A percentile compares a stretch with the other conserved stretches of the same genome.
These are phyloP conservation scores for Jamesozyma spencerorum DNA, from an alignment of 805 yeast species.

Conservation along the genomic window DNA sequence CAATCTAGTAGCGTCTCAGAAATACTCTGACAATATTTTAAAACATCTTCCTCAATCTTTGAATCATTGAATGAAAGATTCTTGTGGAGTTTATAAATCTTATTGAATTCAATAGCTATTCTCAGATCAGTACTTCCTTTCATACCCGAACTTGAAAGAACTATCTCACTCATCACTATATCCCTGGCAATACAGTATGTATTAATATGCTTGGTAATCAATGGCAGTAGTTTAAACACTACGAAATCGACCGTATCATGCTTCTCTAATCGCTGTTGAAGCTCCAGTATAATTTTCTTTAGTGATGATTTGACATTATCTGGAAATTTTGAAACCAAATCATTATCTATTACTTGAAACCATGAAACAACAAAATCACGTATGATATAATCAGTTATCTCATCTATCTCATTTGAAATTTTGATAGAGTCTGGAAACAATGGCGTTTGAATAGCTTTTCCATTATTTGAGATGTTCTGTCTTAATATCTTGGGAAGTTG, in stretches of 20 bases:
- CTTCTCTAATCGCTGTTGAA: slow-evolving; percentile 35
- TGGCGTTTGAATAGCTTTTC: background rate
- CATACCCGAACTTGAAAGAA: slow-evolving; percentile 25
- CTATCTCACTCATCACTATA: slow-evolving; percentile 16
- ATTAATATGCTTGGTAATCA: slow-evolving; percentile 54
- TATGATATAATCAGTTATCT: slow-evolving; percentile 38
- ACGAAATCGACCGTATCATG: slow-evolving; percentile 50
- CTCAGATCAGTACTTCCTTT: slow-evolving; percentile 32
- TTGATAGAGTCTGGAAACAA: slow-evolving; percentile 9
- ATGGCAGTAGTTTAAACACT: slow-evolving; percentile 52
- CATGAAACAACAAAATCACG: slow-evolving; percentile 48
- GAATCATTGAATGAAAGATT: slow-evolving; percentile 36
- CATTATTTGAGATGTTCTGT: background rate
- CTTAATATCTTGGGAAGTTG: background rate
- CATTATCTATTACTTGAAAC: slow-evolving; percentile 39
- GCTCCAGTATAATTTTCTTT: slow-evolving; percentile 31
- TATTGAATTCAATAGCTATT: slow-evolving; percentile 34
- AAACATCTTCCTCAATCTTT: slow-evolving; percentile 36
- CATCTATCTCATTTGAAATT: slow-evolving; percentile 36
- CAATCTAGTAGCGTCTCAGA: slow-evolving; percentile 36
- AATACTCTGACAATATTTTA: slow-evolving; percentile 39
- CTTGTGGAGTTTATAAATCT: slow-evolving; percentile 43
- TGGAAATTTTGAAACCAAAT: slow-evolving; percentile 28
- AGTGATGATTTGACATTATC: slow-evolving; percentile 37
- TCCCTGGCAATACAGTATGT: slow-evolving; percentile 39